These are phyloP conservation scores for Micromonas pusilla DNA, from an alignment of 139 green algal species.

Conservation along the genomic window DNA sequence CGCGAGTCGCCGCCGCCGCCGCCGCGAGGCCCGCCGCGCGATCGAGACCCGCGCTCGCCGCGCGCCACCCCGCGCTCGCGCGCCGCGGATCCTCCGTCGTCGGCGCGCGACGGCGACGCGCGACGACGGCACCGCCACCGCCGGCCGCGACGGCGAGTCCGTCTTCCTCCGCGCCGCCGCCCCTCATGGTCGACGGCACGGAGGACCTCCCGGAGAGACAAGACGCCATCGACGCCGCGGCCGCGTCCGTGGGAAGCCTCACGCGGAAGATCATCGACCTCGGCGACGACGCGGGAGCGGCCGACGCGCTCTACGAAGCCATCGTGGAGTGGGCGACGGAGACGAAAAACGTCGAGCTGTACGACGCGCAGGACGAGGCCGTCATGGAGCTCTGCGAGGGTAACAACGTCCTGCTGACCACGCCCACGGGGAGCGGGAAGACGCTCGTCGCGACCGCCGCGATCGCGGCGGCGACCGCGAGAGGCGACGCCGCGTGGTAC, in stretches of 20 bases:
- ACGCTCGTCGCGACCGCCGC: conserved; percentile 90
- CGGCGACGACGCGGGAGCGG: not conserved
- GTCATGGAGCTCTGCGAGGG: conserved; percentile 57
- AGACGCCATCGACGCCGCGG: too few relatives aligned
- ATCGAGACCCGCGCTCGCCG: too few relatives aligned
- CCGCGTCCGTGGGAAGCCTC: not conserved
- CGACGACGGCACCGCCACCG: too few relatives aligned
- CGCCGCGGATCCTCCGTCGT: too few relatives aligned
- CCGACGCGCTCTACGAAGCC: not conserved
- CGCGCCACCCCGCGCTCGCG: too few relatives aligned
- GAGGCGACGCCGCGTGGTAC: conserved; percentile 75
- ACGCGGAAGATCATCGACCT: not conserved
- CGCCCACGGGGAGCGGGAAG: conserved; percentile 90
- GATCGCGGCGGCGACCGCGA: conserved; percentile 57
- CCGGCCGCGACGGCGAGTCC: too few relatives aligned
- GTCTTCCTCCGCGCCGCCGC: too few relatives aligned
- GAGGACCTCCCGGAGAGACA: too few relatives aligned
- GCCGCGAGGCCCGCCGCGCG: too few relatives aligned
- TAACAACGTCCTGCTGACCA: conserved; percentile 76
- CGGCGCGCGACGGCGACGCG: too few relatives aligned
- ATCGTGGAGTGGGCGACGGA: not conserved
- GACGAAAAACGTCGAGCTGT: not conserved
- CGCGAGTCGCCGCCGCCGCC: too few relatives aligned
- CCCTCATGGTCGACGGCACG: too few relatives aligned
- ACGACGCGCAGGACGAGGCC: conserved; percentile 25